A percentile compares a stretch with the other conserved stretches of the same genome.
phyloP scores from a whole-genome alignment of 1,139 yeast species.

The Zygosaccharomyces sapae region DNA sequence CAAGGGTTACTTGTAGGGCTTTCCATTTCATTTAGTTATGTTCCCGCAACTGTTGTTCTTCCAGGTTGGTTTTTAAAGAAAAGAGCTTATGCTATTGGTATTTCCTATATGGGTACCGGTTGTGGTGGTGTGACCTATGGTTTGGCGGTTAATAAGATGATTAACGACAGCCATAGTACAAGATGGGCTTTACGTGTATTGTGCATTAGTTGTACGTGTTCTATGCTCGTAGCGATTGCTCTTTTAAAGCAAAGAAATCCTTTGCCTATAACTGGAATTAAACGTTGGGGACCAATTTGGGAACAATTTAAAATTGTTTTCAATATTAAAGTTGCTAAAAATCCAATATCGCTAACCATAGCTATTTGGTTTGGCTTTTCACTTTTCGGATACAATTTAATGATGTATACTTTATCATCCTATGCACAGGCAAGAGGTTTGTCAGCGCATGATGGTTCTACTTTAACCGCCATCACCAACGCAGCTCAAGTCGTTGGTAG shows the following conservation, averaged over 20 bases:
- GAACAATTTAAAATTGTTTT: slow-evolving; percentile 17
- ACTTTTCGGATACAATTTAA: slow-evolving; percentile 52
- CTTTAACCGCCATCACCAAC: slow-evolving; percentile 55
- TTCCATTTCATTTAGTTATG: slow-evolving; percentile 55
- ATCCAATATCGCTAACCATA: slow-evolving; percentile 31
- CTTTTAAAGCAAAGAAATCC: slow-evolving; percentile 48
- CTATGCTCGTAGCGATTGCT: slow-evolving; percentile 38
- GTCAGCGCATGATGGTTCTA: slow-evolving; percentile 52
- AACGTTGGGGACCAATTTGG: slow-evolving; percentile 17
- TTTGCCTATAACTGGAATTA: slow-evolving; percentile 33
- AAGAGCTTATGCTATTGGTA: slow-evolving; percentile 55
- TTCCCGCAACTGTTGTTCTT: slow-evolving; percentile 53
- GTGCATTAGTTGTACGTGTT: slow-evolving; percentile 43
- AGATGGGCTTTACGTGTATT: slow-evolving; percentile 65
- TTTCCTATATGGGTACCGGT: slow-evolving; percentile 58
- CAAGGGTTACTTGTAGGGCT: slow-evolving; percentile 66
- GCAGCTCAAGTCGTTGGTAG: slow-evolving; percentile 63
- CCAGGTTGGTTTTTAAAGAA: slow-evolving; percentile 61
- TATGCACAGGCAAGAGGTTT: slow-evolving; percentile 59
- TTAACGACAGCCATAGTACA: slow-evolving; percentile 52
- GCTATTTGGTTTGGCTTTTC: slow-evolving; percentile 54
- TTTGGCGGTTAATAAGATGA: slow-evolving; percentile 40
- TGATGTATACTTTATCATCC: slow-evolving; percentile 56
- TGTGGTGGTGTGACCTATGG: slow-evolving; percentile 50
- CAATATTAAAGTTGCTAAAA: slow-evolving; percentile 15